Evolutionary conservation across 768 basidiomycete species (phyloP).

Genomic region (Boletus pseudo-olivaceus): DNA sequence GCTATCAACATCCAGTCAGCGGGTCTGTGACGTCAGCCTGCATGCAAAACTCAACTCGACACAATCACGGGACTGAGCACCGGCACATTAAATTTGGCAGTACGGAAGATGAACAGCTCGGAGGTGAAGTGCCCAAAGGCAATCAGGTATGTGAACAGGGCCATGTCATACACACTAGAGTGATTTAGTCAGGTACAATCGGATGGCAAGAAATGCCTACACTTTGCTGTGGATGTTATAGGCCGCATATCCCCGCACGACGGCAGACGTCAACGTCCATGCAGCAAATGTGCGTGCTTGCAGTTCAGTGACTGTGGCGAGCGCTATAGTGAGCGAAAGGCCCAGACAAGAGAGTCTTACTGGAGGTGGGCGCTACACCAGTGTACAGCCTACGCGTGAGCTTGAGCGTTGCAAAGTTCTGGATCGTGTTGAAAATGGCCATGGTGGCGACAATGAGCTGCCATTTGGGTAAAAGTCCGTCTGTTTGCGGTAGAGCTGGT

Average conservation of each 20-base stretch:
- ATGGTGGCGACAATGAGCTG: constrained; percentile 75
- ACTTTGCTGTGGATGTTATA: constrained; percentile 81
- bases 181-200: constrained; percentile 8
- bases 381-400: constrained; percentile 78
- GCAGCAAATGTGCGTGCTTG: constrained; percentile 87
- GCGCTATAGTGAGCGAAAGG: neutral
- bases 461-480: constrained; percentile 83
- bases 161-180: constrained; percentile 84
- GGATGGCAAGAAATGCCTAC: constrained; percentile 42
- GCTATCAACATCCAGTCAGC: constrained; percentile 39
- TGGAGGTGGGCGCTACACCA: constrained; percentile 36
- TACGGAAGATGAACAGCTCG: constrained; percentile 80
- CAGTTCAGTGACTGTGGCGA: constrained; percentile 67
- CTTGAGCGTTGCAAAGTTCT: constrained; percentile 76
- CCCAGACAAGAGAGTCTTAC: constrained; percentile 24
- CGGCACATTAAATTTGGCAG: constrained; percentile 57
- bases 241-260: constrained; percentile 83
- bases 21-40: constrained; percentile 11
- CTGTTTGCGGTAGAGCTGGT: constrained; percentile 59
- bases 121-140: constrained; percentile 88
- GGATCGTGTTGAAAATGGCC: constrained; percentile 81
- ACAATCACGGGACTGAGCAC: constrained; percentile 78
- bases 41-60: constrained; percentile 59
- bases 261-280: constrained; percentile 86
- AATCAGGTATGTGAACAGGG: constrained; percentile 82